phyloP scores from a whole-genome alignment of 495 filamentous ascomycete species.

The Tetracladium setigerum region DNA sequence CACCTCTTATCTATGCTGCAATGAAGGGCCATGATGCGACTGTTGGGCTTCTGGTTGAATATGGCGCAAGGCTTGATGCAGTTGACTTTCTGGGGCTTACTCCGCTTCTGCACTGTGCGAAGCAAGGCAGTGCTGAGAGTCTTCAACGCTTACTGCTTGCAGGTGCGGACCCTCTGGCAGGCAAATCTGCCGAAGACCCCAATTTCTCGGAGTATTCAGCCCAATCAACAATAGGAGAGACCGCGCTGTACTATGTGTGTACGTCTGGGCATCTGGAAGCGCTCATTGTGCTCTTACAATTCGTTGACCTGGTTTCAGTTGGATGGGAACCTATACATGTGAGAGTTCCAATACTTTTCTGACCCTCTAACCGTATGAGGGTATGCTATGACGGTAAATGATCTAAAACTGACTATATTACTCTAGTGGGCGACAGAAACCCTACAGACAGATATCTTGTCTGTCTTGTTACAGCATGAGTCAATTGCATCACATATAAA shows the following conservation, averaged over 20 bases:
- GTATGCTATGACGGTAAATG: no score
- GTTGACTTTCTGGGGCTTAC: slow-evolving; percentile 8
- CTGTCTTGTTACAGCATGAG: neutral
- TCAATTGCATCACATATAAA: neutral
- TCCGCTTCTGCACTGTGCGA: slow-evolving; percentile 20
- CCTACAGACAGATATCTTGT: neutral
- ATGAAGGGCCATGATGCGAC: slow-evolving; percentile 11
- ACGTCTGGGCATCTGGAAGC: slow-evolving; percentile 14
- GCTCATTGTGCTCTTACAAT: slow-evolving; percentile 18
- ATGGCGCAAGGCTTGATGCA: slow-evolving; percentile 8
- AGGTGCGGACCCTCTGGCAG: slow-evolving; percentile 16
- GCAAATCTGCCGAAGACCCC: slow-evolving; percentile 8
- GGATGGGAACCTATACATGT: no score
- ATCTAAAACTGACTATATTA: neutral
- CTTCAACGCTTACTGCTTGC: slow-evolving; percentile 11
- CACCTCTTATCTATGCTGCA: slow-evolving; percentile 18
- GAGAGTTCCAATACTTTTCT: no score
- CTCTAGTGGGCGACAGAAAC: neutral
- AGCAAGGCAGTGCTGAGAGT: neutral
- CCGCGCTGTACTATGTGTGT: slow-evolving; percentile 18
- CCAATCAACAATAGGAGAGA: neutral
- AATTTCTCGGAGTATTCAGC: neutral
- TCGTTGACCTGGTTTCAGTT: neutral
- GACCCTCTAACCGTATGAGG: no score
- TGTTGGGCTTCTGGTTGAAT: slow-evolving; percentile 10